A percentile compares a stretch with the other conserved stretches of the same genome.
Conservation (phyloP, 73 alveolate species). For the Blepharisma japonicum region DNA sequence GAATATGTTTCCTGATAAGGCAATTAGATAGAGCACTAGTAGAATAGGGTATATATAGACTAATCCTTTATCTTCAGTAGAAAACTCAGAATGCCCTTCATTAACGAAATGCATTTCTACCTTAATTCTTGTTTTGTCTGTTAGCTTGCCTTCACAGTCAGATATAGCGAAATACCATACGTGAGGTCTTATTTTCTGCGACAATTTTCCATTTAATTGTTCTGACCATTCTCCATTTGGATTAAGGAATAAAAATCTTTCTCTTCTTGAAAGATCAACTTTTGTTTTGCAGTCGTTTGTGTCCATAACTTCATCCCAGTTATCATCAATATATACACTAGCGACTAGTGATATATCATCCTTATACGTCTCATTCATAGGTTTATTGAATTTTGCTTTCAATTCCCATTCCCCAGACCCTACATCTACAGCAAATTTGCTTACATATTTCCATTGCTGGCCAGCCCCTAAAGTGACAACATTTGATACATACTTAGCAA, state of each 20-base stretch:
- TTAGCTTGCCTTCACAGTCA: neutral
- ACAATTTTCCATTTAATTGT: neutral
- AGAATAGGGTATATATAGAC: neutral
- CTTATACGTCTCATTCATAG: neutral
- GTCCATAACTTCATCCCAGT: conserved; percentile 12
- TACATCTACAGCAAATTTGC: conserved; percentile 10
- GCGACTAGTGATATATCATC: neutral
- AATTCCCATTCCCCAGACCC: conserved; percentile 9
- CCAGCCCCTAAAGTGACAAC: neutral
- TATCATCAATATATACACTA: conserved; percentile 3
- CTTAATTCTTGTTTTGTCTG: neutral
- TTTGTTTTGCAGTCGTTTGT: conserved; percentile 10
- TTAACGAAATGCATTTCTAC: conserved; percentile 23
- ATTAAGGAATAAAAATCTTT: neutral
- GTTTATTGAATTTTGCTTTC: neutral
- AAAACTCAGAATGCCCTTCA: neutral
- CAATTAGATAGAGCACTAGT: neutral
- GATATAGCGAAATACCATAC: conserved; percentile 19
- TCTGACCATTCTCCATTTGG: conserved; percentile 25
- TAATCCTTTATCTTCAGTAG: conserved; percentile 30
- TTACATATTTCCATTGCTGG: conserved; percentile 13
- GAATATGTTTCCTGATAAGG: neutral
- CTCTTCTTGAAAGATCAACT: neutral
- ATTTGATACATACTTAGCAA: conserved; percentile 5
- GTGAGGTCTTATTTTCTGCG: neutral